phyloP scores from a whole-genome alignment of 2,329 filamentous ascomycete species.

The Cryoendolithus antarcticus region DNA sequence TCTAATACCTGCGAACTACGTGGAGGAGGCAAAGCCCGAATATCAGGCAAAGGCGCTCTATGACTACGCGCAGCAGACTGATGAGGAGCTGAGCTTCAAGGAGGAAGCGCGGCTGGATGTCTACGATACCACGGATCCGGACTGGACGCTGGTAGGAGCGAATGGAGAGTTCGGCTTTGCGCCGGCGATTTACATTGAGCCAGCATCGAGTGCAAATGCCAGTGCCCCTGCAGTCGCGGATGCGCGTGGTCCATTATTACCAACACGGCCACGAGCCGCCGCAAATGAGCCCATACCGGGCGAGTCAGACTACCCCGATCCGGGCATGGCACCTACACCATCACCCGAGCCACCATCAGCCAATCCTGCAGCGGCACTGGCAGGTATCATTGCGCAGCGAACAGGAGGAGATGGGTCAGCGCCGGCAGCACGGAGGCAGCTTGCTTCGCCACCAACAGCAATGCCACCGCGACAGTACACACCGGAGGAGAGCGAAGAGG shows the following conservation, averaged over 20 bases:
- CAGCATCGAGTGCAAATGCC: constrained; percentile 38
- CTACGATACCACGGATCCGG: constrained; percentile 81
- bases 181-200: constrained; percentile 89
- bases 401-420: constrained; percentile 25
- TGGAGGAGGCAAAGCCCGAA: constrained; percentile 65
- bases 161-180: constrained; percentile 86
- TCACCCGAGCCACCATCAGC: constrained; percentile 25
- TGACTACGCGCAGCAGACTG: constrained; percentile 92
- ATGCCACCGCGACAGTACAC: constrained; percentile 43
- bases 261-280: constrained; percentile 25
- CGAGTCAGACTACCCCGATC: constrained; percentile 30
- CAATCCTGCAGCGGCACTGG: constrained; percentile 48
- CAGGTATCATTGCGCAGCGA: constrained; percentile 39
- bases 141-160: constrained; percentile 87
- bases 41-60: constrained; percentile 82
- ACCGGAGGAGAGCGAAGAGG: constrained; percentile 57
- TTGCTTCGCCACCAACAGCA: constrained; percentile 41
- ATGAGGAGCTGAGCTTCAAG: constrained; percentile 91
- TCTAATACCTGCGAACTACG: constrained; percentile 85
- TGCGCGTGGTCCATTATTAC: constrained; percentile 24
- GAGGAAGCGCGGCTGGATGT: constrained; percentile 76
- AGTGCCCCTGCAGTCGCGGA: constrained; percentile 21
- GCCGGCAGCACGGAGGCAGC: constrained; percentile 13
- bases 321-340: constrained; percentile 11
- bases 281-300: constrained; percentile 26